These are phyloP conservation scores for Rhododendron griersonianum DNA, from an alignment of 148 eudicot genomes.

Conservation along the genomic window DNA sequence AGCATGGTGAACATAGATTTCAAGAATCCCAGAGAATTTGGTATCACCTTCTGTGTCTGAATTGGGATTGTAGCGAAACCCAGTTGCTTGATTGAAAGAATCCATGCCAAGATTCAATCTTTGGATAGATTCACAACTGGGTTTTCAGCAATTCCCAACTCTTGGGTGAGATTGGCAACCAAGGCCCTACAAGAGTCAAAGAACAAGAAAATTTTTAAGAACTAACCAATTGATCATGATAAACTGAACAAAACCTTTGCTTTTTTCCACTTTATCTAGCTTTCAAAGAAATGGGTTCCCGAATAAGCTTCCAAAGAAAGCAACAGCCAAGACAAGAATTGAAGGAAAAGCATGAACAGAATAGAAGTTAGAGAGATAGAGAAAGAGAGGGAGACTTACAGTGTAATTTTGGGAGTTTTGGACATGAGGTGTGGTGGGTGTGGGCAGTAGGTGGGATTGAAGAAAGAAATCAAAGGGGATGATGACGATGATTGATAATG, in stretches of 20 bases:
- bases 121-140: background rate
- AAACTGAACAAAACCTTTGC: background rate
- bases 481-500: slow-evolving; percentile 24
- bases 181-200: background rate
- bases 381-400: slow-evolving; percentile 18
- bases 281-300: background rate
- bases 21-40: slow-evolving; percentile 47
- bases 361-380: background rate
- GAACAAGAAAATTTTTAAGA: background rate
- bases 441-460: slow-evolving; percentile 39
- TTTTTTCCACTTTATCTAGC: background rate
- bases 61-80: slow-evolving; percentile 36
- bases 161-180: background rate
- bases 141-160: background rate
- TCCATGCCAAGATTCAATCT: slow-evolving; percentile 29
- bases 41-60: slow-evolving; percentile 23
- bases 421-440: slow-evolving; percentile 32
- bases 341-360: slow-evolving; percentile 12
- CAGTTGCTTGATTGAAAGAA: slow-evolving; percentile 31
- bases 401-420: background rate
- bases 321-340: slow-evolving; percentile 20
- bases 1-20: slow-evolving; percentile 71
- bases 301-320: background rate
- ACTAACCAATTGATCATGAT: background rate
- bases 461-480: slow-evolving; percentile 19